Conservation (phyloP, 2,329 filamentous ascomycete species). For the Claviceps spartinae region DNA sequence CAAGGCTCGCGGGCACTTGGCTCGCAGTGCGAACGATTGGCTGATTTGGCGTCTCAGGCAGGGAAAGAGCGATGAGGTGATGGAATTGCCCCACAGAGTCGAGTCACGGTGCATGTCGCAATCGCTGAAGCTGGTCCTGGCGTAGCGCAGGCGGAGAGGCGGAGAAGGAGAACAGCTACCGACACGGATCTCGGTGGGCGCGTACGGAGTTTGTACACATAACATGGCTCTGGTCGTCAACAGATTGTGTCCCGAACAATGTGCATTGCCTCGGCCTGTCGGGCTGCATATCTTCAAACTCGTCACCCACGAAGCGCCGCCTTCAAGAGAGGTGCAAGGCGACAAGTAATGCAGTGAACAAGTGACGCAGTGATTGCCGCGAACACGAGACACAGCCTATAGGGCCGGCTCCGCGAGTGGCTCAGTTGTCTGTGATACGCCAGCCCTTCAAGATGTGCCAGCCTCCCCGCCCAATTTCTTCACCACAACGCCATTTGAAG, state of each 20-base stretch:
- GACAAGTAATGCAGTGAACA: background rate
- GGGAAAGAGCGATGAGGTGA: conserved; percentile 5
- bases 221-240: background rate
- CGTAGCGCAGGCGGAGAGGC: conserved; percentile 1
- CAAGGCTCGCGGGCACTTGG: background rate
- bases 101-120: conserved; percentile 4
- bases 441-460: background rate
- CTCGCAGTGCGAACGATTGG: background rate
- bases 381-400: no score
- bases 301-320: background rate
- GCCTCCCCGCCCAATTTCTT: background rate
- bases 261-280: background rate
- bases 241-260: background rate
- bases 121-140: conserved; percentile 3
- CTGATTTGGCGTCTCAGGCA: background rate
- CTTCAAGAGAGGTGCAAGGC: background rate
- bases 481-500: background rate
- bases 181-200: no score
- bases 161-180: background rate
- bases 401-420: background rate
- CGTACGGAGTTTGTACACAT: no score
- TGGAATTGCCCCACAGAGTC: conserved; percentile 2
- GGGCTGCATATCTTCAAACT: background rate
- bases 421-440: background rate
- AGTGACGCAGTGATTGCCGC: no score